Evolutionary conservation across 2,329 filamentous ascomycete genomes (phyloP).

Genomic region (Cercospora nicotianae): DNA sequence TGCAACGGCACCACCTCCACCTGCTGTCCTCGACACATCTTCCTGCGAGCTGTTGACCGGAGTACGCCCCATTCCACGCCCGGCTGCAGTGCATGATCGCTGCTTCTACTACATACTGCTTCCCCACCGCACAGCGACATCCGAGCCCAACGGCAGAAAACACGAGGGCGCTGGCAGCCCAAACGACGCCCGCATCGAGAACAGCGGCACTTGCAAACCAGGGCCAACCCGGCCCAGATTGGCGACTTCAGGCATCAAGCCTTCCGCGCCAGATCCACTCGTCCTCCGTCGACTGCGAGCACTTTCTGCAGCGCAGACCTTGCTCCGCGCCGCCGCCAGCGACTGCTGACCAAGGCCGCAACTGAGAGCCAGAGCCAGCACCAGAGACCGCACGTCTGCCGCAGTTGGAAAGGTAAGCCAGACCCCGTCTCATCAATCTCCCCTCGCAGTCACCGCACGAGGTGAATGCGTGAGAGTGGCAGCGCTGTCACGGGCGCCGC

Average conservation of each 20-base stretch:
- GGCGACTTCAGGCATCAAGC: slow-evolving; percentile 15
- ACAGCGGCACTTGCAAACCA: slow-evolving; percentile 1
- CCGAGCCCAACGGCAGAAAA: neutral
- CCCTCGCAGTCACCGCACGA: neutral
- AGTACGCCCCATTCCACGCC: neutral
- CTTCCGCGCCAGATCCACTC: slow-evolving; percentile 8
- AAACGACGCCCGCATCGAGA: slow-evolving; percentile 1
- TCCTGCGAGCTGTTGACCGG: neutral
- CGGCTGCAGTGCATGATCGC: neutral
- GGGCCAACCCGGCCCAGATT: slow-evolving; percentile 4
- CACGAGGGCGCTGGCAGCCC: neutral
- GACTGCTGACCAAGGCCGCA: slow-evolving; percentile 7
- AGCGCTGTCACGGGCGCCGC: neutral
- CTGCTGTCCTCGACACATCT: neutral
- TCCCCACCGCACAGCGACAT: neutral
- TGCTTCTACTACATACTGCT: neutral
- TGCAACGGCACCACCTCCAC: neutral
- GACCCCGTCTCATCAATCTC: neutral
- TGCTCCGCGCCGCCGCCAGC: neutral
- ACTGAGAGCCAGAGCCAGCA: neutral
- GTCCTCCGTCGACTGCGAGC: neutral
- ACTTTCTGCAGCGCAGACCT: slow-evolving; percentile 10
- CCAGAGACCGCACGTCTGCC: slow-evolving; percentile 7
- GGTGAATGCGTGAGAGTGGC: neutral
- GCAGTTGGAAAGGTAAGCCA: slow-evolving; percentile 5